Percentiles rank a stretch among this genome's conserved stretches.
These are phyloP conservation scores for Aureobasidium lini DNA, from an alignment of 2,329 filamentous ascomycete species.

Conservation along the genomic window DNA sequence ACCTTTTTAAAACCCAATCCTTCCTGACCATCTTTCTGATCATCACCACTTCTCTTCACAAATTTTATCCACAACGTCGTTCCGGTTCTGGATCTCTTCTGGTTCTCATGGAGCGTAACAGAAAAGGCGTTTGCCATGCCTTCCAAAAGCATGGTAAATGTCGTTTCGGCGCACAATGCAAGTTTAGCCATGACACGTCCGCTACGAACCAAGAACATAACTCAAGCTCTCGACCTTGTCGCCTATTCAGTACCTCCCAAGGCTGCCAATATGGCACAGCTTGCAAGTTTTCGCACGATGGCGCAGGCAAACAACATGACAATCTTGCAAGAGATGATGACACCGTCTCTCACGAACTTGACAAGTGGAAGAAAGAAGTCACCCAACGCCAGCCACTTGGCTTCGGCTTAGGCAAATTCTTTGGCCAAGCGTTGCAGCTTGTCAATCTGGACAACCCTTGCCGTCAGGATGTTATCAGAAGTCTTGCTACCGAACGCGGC, in stretches of 20 bases:
- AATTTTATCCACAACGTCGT: too few species aligned
- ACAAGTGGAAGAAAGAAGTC: background rate
- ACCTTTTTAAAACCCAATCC: background rate
- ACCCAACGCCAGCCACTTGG: background rate
- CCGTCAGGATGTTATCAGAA: constrained; percentile 21
- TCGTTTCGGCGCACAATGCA: background rate
- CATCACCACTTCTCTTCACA: background rate
- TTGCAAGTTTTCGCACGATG: background rate
- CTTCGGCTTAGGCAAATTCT: constrained; percentile 16
- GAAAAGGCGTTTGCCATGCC: background rate
- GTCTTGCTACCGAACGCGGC: constrained; percentile 20
- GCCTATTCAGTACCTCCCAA: background rate
- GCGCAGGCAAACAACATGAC: background rate
- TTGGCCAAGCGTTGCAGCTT: constrained; percentile 18
- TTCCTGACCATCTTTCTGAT: background rate
- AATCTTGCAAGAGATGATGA: background rate
- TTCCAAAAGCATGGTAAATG: background rate
- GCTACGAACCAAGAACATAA: background rate
- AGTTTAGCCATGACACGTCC: background rate
- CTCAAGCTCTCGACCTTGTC: background rate
- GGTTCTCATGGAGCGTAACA: background rate
- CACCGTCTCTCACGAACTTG: background rate
- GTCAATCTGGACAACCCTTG: constrained; percentile 15
- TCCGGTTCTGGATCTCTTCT: too few species aligned
- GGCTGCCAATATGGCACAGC: background rate